Evolutionary conservation across 805 yeast genomes (phyloP), one percentile per base, ranked within the genome.

Genomic region (Candida silvicultrix): DNA sequence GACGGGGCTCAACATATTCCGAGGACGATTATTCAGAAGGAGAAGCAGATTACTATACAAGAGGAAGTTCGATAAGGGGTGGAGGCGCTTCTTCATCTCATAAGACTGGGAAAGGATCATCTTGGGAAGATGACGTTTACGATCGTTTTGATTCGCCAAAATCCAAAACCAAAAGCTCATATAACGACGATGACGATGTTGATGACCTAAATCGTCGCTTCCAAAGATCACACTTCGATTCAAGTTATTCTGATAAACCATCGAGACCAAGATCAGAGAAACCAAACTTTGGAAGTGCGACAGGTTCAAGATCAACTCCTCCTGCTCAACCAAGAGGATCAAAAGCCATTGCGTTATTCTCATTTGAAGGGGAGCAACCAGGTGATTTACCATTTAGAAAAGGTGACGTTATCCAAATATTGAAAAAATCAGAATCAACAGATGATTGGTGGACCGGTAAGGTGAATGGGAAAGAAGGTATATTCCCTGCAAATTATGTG

Each of bases 401-500:
- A 71, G 99, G 99, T 45, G 99, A 94, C 64, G 85, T 87, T 15
- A 87, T 94, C 55, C 83, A 88, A 38, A 85, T 94, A 53, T 69
- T 87, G 46, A 88, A 89, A 65, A 88, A 86, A 65, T 81, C 94
- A 10, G 90, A 85, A 9, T 84, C 96, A 14, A 79, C 81, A 42
- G 96, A 94, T 63, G 98, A 94, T 64, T 94, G 99, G 99, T 94
- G 99, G 99, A 89, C 97, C 0, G 99, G 99, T 23, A 81, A 85
- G 62, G 70, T 81, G 45, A 86, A 85, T 54, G 92, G 95, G 12
- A 68, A 68, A 50, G 88, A 87, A 57, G 99, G 99, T 38, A 90
- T 90, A 20, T 92, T 92, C 76, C 99, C 99, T 10, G 99, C 99
- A 2, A 92, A 92, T 64, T 92, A 92, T 61, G 97, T 92, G 38